Conservation (phyloP, 192 early-diverging fungal species). For the Neocallimastix lanati region DNA sequence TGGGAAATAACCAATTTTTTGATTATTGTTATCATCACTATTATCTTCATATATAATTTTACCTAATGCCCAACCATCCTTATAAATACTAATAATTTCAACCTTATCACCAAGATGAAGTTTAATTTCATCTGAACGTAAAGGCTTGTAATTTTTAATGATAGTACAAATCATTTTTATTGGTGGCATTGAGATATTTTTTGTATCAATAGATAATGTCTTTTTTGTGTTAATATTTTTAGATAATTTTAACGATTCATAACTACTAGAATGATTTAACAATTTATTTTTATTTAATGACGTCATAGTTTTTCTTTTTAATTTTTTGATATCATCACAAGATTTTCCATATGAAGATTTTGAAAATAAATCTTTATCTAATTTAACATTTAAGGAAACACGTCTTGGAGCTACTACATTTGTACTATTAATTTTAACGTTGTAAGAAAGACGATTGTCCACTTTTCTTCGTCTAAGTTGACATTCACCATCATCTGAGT, state of each 20-base stretch:
- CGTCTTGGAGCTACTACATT: not conserved
- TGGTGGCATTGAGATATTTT: not conserved
- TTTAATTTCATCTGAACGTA: not conserved
- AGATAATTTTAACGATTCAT: too few relatives aligned
- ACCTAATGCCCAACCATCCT: not conserved
- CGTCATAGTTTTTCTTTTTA: not conserved
- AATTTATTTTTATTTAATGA: too few relatives aligned
- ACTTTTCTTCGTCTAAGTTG: not conserved
- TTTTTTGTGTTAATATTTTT: too few relatives aligned
- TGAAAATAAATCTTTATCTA: not conserved
- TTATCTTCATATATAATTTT: not conserved
- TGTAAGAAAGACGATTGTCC: not conserved
- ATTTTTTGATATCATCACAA: not conserved
- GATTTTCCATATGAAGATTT: not conserved
- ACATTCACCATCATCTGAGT: not conserved
- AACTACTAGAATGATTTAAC: too few relatives aligned
- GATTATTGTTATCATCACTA: not conserved
- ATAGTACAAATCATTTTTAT: not conserved
- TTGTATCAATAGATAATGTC: not conserved
- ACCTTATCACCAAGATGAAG: not conserved
- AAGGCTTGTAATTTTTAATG: not conserved
- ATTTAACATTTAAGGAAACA: not conserved
- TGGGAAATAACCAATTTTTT: not conserved
- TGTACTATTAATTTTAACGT: not conserved
- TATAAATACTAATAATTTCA: not conserved